A percentile compares a stretch with the other conserved stretches of the same genome.
Evolutionary conservation across 1,139 yeast genomes (phyloP).

Genomic region (Candida dubliniensis): DNA sequence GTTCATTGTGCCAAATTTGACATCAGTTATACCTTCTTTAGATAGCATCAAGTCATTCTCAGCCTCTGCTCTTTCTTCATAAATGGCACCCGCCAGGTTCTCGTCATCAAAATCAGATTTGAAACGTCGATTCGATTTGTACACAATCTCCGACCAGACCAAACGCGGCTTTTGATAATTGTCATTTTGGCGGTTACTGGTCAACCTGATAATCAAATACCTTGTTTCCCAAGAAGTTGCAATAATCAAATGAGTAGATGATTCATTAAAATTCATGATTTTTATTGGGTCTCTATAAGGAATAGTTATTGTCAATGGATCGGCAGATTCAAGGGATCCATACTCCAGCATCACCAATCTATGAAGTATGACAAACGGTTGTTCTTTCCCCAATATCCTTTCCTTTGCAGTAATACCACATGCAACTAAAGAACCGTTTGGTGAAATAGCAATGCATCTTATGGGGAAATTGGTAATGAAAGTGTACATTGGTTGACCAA

Average conservation of each 20-base stretch:
- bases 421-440: conserved; percentile 64
- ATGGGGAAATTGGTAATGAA: conserved; percentile 74
- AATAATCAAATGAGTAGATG: conserved; percentile 70
- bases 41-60: conserved; percentile 52
- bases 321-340: conserved; percentile 34
- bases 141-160: conserved; percentile 39
- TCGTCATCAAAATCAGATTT: conserved; percentile 17
- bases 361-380: conserved; percentile 75
- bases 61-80: conserved; percentile 18
- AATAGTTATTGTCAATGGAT: conserved; percentile 70
- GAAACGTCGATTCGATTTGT: conserved; percentile 18
- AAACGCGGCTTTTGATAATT: conserved; percentile 62
- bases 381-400: conserved; percentile 67
- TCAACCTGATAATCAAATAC: conserved; percentile 71
- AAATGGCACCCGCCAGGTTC: conserved; percentile 22
- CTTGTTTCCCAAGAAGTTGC: conserved; percentile 84
- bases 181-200: conserved; percentile 31
- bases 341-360: conserved; percentile 31
- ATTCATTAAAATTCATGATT: conserved; percentile 66
- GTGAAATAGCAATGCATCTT: conserved; percentile 71
- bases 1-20: conserved; percentile 52
- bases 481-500: conserved; percentile 68
- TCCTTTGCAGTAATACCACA: conserved; percentile 84
- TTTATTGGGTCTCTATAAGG: conserved; percentile 88
- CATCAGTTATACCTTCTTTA: conserved; percentile 84